phyloP scores from a whole-genome alignment of 176 grass and related monocot species.

The Guadua angustifolia region DNA sequence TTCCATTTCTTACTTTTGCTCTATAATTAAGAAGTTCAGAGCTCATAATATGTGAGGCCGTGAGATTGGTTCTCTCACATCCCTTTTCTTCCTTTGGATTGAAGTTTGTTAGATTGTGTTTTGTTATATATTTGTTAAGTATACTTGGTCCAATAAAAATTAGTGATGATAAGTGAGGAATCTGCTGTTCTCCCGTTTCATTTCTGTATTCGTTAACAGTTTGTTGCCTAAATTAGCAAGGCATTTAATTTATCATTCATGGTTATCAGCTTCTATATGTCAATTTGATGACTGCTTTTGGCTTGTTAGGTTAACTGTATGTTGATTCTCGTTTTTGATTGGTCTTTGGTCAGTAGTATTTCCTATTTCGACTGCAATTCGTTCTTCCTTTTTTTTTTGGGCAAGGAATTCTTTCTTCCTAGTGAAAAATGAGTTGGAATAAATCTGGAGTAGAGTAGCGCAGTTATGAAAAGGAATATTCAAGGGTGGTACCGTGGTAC shows the following conservation, averaged over 20 bases:
- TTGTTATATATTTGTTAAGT: neutral
- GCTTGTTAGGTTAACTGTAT: neutral
- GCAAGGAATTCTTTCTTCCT: neutral
- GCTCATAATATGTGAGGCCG: neutral
- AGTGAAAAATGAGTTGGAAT: neutral
- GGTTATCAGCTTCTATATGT: neutral
- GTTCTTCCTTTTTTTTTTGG: neutral
- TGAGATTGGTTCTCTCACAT: neutral
- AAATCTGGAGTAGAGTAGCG: neutral
- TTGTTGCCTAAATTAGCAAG: neutral
- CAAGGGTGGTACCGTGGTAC: conserved; percentile 1
- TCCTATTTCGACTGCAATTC: neutral
- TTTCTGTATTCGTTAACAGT: conserved; percentile 18
- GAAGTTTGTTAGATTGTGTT: neutral
- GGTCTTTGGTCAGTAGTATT: neutral
- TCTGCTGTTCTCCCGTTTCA: neutral
- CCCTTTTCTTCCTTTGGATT: neutral
- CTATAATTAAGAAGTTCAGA: neutral
- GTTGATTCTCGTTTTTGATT: neutral
- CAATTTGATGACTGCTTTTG: neutral
- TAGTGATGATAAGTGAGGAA: conserved; percentile 6
- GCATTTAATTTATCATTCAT: neutral
- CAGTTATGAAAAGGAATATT: conserved; percentile 2
- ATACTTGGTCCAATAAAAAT: conserved; percentile 3
- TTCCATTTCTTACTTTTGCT: neutral